Percentiles rank a stretch among this genome's conserved stretches.
These are phyloP conservation scores for Rhytidiadelphus loreus DNA, from an alignment of 225 moss, liverwort and hornwort genomes.

Conservation along the genomic window DNA sequence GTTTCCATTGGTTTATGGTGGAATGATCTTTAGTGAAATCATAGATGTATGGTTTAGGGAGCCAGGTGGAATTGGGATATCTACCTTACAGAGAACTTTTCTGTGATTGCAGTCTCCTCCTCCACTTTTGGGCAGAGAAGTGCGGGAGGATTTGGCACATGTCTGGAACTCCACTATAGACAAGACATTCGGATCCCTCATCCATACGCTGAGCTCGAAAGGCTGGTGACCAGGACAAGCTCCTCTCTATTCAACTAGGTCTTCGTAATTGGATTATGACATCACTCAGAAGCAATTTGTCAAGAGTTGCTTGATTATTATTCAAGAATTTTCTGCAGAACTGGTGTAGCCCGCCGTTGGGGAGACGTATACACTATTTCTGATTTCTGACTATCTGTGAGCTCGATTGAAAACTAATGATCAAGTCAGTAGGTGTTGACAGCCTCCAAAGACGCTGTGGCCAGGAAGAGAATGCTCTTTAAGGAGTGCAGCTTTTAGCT, in stretches of 20 bases:
- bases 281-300: not conserved
- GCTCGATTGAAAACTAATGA: not conserved
- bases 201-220: constrained; percentile 37
- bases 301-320: not conserved
- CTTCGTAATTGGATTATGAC: not conserved
- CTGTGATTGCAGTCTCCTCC: constrained; percentile 31
- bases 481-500: not conserved
- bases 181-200: constrained; percentile 34
- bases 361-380: not conserved
- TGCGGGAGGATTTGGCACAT: constrained; percentile 40
- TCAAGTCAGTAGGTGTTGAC: not conserved
- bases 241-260: not conserved
- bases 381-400: not conserved
- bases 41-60: not conserved
- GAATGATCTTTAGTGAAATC: not conserved
- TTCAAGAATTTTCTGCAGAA: not conserved
- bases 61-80: too few species aligned
- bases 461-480: not conserved
- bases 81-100: not conserved
- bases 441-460: not conserved
- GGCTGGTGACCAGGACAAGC: constrained; percentile 33
- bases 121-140: constrained; percentile 38
- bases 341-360: not conserved
- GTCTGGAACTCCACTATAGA: constrained; percentile 47
- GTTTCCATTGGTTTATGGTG: not conserved